Conservation (phyloP, 2,329 filamentous ascomycete species). For the Penicillium sp. region DNA sequence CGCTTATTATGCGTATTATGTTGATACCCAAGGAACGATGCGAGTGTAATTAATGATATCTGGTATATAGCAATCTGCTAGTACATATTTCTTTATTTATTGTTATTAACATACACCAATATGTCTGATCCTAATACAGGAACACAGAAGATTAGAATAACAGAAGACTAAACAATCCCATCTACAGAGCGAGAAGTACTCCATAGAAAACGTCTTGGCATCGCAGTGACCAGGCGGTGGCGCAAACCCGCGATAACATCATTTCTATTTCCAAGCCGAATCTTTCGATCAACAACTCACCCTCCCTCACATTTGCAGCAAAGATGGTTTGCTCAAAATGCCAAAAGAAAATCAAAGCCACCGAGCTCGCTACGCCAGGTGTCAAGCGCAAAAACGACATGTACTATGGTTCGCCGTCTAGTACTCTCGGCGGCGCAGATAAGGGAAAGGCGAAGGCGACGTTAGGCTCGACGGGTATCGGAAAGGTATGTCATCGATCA, state of each 20-base stretch:
- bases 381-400: slow-evolving; percentile 68
- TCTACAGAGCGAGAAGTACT: neutral
- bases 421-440: slow-evolving; percentile 33
- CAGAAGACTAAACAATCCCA: neutral
- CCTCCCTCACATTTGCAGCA: neutral
- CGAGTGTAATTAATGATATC: neutral
- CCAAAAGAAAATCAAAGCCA: slow-evolving; percentile 60
- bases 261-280: slow-evolving; percentile 7
- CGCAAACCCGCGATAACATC: slow-evolving; percentile 14
- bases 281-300: slow-evolving; percentile 2
- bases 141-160: no score
- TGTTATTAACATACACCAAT: no score
- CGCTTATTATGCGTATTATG: neutral
- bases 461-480: slow-evolving; percentile 57
- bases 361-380: slow-evolving; percentile 61
- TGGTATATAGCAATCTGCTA: neutral
- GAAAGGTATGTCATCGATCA: slow-evolving; percentile 50
- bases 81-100: neutral
- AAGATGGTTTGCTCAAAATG: slow-evolving; percentile 65
- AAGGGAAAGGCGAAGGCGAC: slow-evolving; percentile 45
- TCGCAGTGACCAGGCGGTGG: slow-evolving; percentile 16
- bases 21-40: slow-evolving; percentile 1
- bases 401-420: slow-evolving; percentile 60
- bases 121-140: no score
- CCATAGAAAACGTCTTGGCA: slow-evolving; percentile 12